phyloP scores from a whole-genome alignment of 257 asterid species.

The Marsdenia floribunda region DNA sequence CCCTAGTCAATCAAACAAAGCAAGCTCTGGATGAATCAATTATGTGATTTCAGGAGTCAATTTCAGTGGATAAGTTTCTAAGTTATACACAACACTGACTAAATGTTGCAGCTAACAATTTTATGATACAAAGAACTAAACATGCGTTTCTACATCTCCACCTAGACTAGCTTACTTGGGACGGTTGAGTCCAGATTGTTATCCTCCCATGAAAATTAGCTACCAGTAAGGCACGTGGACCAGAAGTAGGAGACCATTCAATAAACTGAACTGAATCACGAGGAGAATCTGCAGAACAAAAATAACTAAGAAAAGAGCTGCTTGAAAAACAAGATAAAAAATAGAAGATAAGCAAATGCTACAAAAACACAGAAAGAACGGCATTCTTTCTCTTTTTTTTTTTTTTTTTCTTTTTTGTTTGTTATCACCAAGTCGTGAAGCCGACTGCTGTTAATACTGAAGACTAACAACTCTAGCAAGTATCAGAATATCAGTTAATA shows the following conservation, averaged over 20 bases:
- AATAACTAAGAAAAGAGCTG: not conserved
- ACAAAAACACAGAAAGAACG: not conserved
- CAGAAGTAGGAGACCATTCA: constrained; percentile 97
- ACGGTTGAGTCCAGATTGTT: constrained; percentile 97
- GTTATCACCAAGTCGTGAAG: not conserved
- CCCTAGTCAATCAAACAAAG: constrained; percentile 45
- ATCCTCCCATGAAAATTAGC: constrained; percentile 94
- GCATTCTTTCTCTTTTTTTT: too few relatives aligned
- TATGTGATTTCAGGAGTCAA: not conserved
- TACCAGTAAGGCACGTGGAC: constrained; percentile 85
- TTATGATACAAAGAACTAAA: not conserved
- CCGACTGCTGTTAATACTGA: constrained; percentile 4
- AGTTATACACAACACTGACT: not conserved
- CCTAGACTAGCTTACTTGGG: constrained; percentile 53
- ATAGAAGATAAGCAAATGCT: not conserved
- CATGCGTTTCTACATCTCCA: constrained; percentile 3
- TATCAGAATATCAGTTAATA: constrained; percentile 21
- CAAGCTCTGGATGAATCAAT: constrained; percentile 11
- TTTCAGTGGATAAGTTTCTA: not conserved
- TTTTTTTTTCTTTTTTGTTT: not conserved
- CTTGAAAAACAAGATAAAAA: not conserved
- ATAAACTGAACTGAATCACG: constrained; percentile 95
- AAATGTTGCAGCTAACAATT: not conserved
- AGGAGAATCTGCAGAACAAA: constrained; percentile 73
- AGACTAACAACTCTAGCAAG: constrained; percentile 8